phyloP scores from a whole-genome alignment of 129 eudicot genomes.

The Glebionis coronaria region DNA sequence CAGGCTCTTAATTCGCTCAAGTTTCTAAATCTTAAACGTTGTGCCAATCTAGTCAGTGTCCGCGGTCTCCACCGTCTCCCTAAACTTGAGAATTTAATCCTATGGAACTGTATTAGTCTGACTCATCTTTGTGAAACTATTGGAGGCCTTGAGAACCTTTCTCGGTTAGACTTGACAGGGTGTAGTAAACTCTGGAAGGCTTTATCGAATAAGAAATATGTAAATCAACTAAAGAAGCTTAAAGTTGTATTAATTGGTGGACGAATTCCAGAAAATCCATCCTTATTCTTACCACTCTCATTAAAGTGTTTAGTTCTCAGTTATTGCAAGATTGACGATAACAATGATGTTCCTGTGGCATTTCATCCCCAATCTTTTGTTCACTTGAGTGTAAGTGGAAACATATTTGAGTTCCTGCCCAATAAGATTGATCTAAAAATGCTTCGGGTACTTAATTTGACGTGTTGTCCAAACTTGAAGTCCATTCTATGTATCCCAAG shows the following conservation, averaged over 20 bases:
- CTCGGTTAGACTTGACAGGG: slow-evolving; percentile 7
- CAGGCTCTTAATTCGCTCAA: slow-evolving; percentile 4
- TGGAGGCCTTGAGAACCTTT: slow-evolving; percentile 4
- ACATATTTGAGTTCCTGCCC: background rate
- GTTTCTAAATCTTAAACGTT: background rate
- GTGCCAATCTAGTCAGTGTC: background rate
- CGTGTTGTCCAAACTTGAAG: background rate
- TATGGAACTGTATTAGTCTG: background rate
- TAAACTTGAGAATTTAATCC: slow-evolving; percentile 1
- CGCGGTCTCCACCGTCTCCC: background rate
- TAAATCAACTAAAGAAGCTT: background rate
- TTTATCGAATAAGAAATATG: background rate
- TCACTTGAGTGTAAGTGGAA: background rate
- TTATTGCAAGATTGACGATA: background rate
- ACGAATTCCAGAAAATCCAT: background rate
- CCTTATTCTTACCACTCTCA: background rate
- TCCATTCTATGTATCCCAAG: slow-evolving; percentile 9
- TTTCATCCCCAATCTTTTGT: background rate
- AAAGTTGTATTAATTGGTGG: background rate
- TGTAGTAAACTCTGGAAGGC: slow-evolving; percentile 10
- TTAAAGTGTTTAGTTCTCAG: background rate
- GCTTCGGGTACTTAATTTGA: slow-evolving; percentile 15
- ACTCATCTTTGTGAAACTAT: background rate
- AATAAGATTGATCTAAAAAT: slow-evolving; percentile 3
- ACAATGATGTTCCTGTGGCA: background rate